These are phyloP conservation scores for Gossypium schwendimanii DNA, from an alignment of 441 rosid genomes.

Conservation along the genomic window DNA sequence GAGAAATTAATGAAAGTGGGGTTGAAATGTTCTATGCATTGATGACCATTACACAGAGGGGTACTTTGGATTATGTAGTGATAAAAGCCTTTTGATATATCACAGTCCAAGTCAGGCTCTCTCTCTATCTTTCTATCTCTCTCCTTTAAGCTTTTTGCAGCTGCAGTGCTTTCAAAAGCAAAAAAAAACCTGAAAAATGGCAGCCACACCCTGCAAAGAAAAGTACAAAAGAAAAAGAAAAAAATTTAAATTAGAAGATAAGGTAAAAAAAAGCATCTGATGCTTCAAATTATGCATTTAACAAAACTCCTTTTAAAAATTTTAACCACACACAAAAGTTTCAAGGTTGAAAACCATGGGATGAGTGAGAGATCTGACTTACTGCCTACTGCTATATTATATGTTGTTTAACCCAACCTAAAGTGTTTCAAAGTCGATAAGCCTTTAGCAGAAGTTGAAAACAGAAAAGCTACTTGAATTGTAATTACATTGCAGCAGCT, in stretches of 20 bases:
- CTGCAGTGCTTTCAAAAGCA: conserved; percentile 48
- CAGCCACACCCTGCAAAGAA: conserved; percentile 41
- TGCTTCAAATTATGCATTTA: conserved; percentile 19
- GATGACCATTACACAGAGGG: conserved; percentile 61
- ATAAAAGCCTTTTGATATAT: conserved; percentile 45
- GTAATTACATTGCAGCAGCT: not conserved
- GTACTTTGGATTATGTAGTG: conserved; percentile 35
- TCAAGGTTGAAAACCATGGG: not conserved
- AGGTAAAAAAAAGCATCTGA: conserved; percentile 21
- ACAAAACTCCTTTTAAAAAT: not conserved
- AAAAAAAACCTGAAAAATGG: conserved; percentile 41
- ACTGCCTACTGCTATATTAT: not conserved
- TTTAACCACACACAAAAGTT: conserved; percentile 8
- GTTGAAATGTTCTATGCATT: conserved; percentile 55
- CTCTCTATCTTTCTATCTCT: conserved; percentile 31
- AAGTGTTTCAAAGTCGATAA: conserved; percentile 23
- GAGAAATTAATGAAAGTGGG: conserved; percentile 29
- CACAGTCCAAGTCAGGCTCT: conserved; percentile 76
- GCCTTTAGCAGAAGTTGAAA: conserved; percentile 25
- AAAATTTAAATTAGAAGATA: conserved; percentile 11
- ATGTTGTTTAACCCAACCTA: conserved; percentile 2
- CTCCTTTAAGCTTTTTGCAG: conserved; percentile 48
- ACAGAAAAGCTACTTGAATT: not conserved
- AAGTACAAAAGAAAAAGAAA: conserved; percentile 15
- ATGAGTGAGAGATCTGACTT: conserved; percentile 22